Base-by-base conservation (phyloP, 345 rosid genomes). In the Nasturtium officinale region DNA sequence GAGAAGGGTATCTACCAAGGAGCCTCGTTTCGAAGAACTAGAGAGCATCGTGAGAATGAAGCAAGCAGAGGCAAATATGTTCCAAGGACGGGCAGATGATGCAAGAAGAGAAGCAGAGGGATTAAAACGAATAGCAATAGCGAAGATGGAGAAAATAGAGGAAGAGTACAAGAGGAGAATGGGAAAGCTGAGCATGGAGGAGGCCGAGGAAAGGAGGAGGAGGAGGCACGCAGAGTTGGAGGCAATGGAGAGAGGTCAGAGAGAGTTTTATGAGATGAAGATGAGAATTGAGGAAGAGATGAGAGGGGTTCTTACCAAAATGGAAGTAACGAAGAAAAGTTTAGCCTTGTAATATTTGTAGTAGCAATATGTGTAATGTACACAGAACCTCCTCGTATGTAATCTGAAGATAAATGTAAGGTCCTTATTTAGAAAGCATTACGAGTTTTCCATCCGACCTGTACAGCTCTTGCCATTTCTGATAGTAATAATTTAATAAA, bases 281-380 rank as follows among this genome's bases (percentile, higher is more conserved):
- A 79, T 77, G 81, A 88, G 97, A 76, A 91, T 91, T 97, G 96
- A 91, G 82, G 84, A 89, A 12, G 99, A 95, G 72, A 90, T 95
- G 60, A 91, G 87, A 66, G 92, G 87, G 76, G 85, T 91, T 13
- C 74, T 91, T 55, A 51, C 82, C 82, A 89, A 86, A 83, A 87
- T 95, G 96, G 99, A 95, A 81, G 84, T 91, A 25, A 87, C 97
- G 20, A 90, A 83, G 67, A 84, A 82, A 58, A 88, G 85, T 65
- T 78, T 89, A 46, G 72, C 88, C 80, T 75, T 83, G 78, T 88
- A 83, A 89, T 42, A 42, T 11, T 58, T 50, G 62, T 26, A 47
- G 15, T 58, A 48, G 51, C 47, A 37, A 23, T 59, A 37, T 59
- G 66, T 66, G 67, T 59, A 46, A 45, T 55, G 71, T 56, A 65